Evolutionary conservation across 106 monocot genomes (phyloP).

Genomic region (Acorus calamus): DNA sequence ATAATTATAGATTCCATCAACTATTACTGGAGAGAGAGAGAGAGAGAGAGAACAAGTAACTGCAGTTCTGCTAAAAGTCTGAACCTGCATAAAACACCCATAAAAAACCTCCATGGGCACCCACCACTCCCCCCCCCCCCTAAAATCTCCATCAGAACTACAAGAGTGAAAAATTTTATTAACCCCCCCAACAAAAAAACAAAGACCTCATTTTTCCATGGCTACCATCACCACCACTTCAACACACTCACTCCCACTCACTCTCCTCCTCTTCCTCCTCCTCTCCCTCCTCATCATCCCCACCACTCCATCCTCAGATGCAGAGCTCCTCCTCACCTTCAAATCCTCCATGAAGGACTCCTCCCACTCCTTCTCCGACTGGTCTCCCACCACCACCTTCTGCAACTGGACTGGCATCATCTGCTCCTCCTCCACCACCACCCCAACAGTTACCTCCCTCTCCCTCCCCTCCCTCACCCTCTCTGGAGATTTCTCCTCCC

Average conservation of each 20-base stretch:
- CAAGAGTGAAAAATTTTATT: too few species aligned
- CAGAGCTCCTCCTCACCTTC: conserved; percentile 53
- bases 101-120: too few species aligned
- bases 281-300: background rate
- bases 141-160: too few species aligned
- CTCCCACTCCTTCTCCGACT: conserved; percentile 30
- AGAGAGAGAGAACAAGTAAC: too few species aligned
- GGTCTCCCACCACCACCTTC: conserved; percentile 28
- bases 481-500: conserved; percentile 41
- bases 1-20: too few species aligned
- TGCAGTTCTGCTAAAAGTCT: too few species aligned
- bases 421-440: conserved; percentile 20
- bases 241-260: background rate
- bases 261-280: conserved; percentile 18
- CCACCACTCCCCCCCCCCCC: too few species aligned
- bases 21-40: too few species aligned
- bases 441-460: conserved; percentile 18
- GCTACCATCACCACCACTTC: conserved; percentile 6
- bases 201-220: too few species aligned
- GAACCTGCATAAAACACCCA: too few species aligned
- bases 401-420: conserved; percentile 61
- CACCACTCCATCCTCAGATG: conserved; percentile 12
- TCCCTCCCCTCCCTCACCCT: conserved; percentile 47
- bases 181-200: too few species aligned
- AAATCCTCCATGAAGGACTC: conserved; percentile 51